Evolutionary conservation across 2,329 filamentous ascomycete species (phyloP), one percentile per base, ranked within the genome.

Genomic region (Capronia coronata): DNA sequence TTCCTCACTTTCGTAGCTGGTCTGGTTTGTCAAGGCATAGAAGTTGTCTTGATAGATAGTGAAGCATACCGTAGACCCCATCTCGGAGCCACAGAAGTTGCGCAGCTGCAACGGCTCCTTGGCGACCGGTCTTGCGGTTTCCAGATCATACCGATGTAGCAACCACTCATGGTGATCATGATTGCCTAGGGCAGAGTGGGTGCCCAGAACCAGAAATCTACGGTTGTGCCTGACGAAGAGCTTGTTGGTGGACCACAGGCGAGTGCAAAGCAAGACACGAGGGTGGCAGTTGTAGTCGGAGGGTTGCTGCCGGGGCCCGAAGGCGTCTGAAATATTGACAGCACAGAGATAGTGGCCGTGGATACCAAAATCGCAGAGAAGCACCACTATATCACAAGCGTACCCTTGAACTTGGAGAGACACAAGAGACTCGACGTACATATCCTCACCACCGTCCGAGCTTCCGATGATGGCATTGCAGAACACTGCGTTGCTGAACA

Each of bases 51-150:
- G 72, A 52, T 85, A 72, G 14, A 89, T 77, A 52, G 86, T 83
- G 61, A 90, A 89, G 52, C 79, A 84, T n/a, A 86, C 71, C 0
- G 79, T 82, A 9, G 76, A 77, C 4, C 81, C 82, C 25, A 88
- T 73, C 39, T 86, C 83, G 14, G 72, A 75, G 1, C 83, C 84
- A 37, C 78, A 75, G 49, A 86, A 71, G 19, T 79, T 72, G 30
- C 75, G 67, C 2, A 87, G 67, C 27, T 78, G 68, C 3, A 83
- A 62, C 4, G 66, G 63, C 34, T 70, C 71, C 9, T 68, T 57
- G 0, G 67, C 63, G 16, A 73, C 62, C 67, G 72, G 74, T n/a
- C 62, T 62, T 1, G 61, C 52, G 1, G 62, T 64, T 7, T 52
- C 44, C 29, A 84, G 64, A 52, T 76, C 63, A 53, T 76, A 76